These are phyloP conservation scores for Angophora floribunda DNA, from an alignment of 345 rosid genomes.

Conservation along the genomic window DNA sequence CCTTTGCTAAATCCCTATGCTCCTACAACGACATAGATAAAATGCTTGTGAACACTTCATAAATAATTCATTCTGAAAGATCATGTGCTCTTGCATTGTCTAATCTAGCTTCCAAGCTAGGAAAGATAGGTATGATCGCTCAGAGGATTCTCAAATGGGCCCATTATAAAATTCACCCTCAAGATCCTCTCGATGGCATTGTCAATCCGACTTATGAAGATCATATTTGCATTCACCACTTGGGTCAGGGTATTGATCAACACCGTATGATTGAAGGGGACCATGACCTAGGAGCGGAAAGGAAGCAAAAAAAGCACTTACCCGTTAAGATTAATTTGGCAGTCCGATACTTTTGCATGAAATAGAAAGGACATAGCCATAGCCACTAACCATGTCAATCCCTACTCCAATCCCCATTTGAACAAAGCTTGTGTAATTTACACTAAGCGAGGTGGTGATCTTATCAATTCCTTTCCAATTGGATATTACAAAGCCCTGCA, in stretches of 20 bases:
- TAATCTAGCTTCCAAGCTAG: constrained; percentile 54
- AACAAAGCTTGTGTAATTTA: constrained; percentile 61
- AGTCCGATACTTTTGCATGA: not conserved
- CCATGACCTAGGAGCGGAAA: constrained; percentile 48
- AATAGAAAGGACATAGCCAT: not conserved
- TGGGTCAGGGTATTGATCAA: constrained; percentile 34
- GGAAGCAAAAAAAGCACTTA: not conserved
- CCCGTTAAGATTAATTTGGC: not conserved
- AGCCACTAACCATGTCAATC: constrained; percentile 61
- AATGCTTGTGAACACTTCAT: not conserved
- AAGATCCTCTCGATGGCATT: constrained; percentile 76
- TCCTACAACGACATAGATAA: constrained; percentile 11
- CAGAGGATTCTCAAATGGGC: constrained; percentile 59
- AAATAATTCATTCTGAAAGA: not conserved
- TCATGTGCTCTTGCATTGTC: not conserved
- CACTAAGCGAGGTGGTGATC: constrained; percentile 43
- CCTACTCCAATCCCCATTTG: constrained; percentile 43
- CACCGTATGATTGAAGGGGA: constrained; percentile 40
- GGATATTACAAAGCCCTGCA: constrained; percentile 79
- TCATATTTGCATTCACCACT: constrained; percentile 24
- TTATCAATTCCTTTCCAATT: constrained; percentile 72
- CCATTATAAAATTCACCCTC: constrained; percentile 69
- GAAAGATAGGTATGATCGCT: constrained; percentile 33
- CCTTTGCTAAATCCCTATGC: constrained; percentile 73
- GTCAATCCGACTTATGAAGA: constrained; percentile 56